Base-by-base conservation (phyloP, 2,329 filamentous ascomycete species). In the Fusarium sp. region DNA sequence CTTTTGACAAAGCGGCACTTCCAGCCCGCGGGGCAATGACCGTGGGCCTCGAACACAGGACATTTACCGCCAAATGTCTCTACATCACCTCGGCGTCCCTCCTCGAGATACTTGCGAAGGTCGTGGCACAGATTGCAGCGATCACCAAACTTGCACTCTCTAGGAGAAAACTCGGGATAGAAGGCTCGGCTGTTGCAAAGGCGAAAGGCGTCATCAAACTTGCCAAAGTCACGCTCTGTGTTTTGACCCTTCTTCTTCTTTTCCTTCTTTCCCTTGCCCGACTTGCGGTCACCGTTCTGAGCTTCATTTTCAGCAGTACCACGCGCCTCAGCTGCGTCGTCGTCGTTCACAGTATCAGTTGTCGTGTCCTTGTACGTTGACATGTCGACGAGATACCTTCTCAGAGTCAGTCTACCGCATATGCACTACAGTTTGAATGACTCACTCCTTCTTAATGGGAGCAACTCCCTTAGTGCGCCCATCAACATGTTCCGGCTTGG, bases 1-100 rank as follows among this genome's bases (percentile, higher is more conserved):
- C 93, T 97, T 67, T 87, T 87, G 34, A 93, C 91, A 76, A 97
- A 97, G 23, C 95, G 91, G 78, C 96, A 99, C 78, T 95, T 97
- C 94, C 95, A 99, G 8, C 96, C 96, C 15, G 91, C 88, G 49
- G 88, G 86, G 74, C 96, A 99, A 65, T 85, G 88, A 13, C 94
- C 94, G 68, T 91, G 88, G 16, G 84, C 83, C 70, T 92, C 90
- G 78, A 89, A 97, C 10, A 97, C 86, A 1, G 94, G 95, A 75
- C 96, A 99, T 65, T 91, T 84, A 8, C 92, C 91, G 41, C 84
- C 85, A 74, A 97, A 91, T 0, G 91, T 93, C 7, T 86, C 85
- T 38, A 97, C 84, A 75, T 98, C 93, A 63, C 88, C 88, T 44
- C 93, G 89, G 70, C 95, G 94, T 65, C 94, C 92, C 58, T 96